Percentiles rank a stretch among this genome's conserved stretches.
phyloP scores from a whole-genome alignment of 2,329 filamentous ascomycete species.

The Achaetomium macrosporum region DNA sequence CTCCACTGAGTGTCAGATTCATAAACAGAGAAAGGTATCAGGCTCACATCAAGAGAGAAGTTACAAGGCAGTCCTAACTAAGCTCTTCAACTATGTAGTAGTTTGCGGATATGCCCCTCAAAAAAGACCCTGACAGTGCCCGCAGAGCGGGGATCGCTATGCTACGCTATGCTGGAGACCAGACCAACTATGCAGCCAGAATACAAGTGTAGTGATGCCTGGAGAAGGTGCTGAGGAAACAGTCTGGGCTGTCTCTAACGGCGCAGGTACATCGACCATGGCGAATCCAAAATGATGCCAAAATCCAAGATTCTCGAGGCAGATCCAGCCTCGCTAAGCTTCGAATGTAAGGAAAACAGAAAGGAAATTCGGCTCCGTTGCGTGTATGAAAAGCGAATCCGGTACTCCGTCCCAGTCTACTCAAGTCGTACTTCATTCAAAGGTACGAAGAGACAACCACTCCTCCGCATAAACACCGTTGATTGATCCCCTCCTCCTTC shows the following conservation, averaged over 20 bases:
- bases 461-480: too few species aligned
- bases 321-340: constrained; percentile 9
- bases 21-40: too few species aligned
- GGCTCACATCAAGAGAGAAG: too few species aligned
- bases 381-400: neutral
- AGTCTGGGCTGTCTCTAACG: neutral
- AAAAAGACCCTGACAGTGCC: neutral
- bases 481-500: neutral
- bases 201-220: neutral
- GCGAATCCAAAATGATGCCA: neutral
- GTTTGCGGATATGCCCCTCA: too few species aligned
- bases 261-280: neutral
- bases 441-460: neutral
- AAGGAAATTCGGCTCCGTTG: neutral
- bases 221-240: too few species aligned
- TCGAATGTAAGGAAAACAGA: neutral
- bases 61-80: too few species aligned
- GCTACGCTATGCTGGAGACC: neutral
- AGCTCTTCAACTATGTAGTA: neutral
- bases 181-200: constrained; percentile 7
- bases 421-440: neutral
- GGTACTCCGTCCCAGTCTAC: neutral
- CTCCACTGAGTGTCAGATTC: too few species aligned
- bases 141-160: neutral
- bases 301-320: neutral